Conservation (phyloP, 169 alveolate genomes). For the Plasmodium vinckei region DNA sequence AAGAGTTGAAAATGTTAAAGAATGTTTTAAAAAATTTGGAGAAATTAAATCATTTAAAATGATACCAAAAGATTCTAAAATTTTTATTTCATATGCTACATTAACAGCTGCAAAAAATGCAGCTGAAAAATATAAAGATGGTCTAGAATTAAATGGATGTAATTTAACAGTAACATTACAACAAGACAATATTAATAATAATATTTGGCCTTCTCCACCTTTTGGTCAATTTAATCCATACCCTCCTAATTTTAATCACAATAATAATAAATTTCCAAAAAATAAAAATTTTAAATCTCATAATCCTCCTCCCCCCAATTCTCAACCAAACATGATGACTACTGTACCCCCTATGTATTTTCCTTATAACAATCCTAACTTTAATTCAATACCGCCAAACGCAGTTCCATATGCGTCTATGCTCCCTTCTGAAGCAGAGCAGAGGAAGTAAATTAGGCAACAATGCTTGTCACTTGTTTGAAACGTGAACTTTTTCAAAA, state of each 20-base stretch:
- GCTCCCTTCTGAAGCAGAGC: slow-evolving; percentile 75
- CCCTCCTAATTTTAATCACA: not conserved
- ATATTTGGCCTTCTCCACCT: not conserved
- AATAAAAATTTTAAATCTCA: not conserved
- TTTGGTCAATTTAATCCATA: not conserved
- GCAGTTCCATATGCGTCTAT: slow-evolving; percentile 29
- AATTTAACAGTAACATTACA: slow-evolving; percentile 37
- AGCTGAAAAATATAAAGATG: slow-evolving; percentile 59
- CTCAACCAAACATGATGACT: slow-evolving; percentile 7
- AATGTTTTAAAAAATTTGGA: slow-evolving; percentile 73
- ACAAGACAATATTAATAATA: not conserved
- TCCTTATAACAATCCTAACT: not conserved
- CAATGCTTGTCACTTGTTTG: not conserved
- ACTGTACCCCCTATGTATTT: slow-evolving; percentile 4
- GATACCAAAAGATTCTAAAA: slow-evolving; percentile 68
- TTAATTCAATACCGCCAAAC: not conserved
- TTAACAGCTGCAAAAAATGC: slow-evolving; percentile 52
- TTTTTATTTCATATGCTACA: slow-evolving; percentile 54
- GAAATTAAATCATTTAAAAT: slow-evolving; percentile 70
- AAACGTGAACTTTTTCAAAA: too few relatives aligned
- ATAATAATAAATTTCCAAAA: not conserved
- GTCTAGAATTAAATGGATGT: slow-evolving; percentile 49
- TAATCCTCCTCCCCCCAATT: slow-evolving; percentile 1
- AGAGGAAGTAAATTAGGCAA: slow-evolving; percentile 13
- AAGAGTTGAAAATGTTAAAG: slow-evolving; percentile 41